Evolutionary conservation across 257 asterid genomes (phyloP).

Genomic region (Orobanche coerulescens): DNA sequence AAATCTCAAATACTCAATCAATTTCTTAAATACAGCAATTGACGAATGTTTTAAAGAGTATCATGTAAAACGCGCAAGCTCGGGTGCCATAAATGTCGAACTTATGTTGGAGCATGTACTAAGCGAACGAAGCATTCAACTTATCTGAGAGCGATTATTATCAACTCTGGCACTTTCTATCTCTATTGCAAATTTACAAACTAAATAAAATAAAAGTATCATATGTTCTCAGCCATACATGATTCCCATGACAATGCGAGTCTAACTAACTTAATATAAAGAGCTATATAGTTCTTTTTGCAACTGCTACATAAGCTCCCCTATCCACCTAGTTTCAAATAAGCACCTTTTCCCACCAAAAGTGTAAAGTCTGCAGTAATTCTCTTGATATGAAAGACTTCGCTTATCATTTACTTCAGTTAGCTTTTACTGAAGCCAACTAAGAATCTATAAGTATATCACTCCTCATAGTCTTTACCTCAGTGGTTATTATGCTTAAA

Average conservation of each 20-base stretch:
- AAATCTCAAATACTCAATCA: conserved; percentile 8
- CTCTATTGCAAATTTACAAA: conserved; percentile 1
- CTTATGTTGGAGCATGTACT: background rate
- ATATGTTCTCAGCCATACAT: background rate
- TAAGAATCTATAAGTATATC: conserved; percentile 11
- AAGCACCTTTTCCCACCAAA: background rate
- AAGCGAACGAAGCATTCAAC: background rate
- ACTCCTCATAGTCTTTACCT: background rate
- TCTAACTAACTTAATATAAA: background rate
- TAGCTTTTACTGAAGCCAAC: conserved; percentile 4
- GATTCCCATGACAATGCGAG: background rate
- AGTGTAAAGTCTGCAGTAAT: background rate
- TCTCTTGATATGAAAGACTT: background rate
- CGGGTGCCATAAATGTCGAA: background rate
- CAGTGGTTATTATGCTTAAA: background rate
- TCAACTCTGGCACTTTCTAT: background rate
- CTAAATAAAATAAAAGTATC: background rate
- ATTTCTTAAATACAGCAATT: conserved; percentile 1
- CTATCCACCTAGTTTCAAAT: conserved; percentile 1
- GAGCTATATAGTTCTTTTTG: conserved; percentile 14
- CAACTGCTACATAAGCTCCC: background rate
- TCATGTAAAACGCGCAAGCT: background rate
- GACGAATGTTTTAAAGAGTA: background rate
- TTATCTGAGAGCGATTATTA: background rate
- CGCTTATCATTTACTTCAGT: background rate